A percentile compares a stretch with the other conserved stretches of the same genome.
phyloP scores from a whole-genome alignment of 805 yeast genomes.

The Cyberlindnera maritima region DNA sequence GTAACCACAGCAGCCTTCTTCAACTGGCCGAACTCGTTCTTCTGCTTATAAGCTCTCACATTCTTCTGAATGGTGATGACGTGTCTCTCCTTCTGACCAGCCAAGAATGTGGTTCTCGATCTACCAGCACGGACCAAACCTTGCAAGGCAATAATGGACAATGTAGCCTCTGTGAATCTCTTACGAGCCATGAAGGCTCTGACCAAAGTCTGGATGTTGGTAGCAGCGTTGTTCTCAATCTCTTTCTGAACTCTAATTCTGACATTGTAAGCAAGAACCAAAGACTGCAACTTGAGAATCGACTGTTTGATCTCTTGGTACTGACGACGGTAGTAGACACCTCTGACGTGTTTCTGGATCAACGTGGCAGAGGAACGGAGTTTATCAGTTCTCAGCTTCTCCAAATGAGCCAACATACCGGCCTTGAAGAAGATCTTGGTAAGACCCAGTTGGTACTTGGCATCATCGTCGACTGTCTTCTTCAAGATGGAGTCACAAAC shows the following conservation, averaged over 20 bases:
- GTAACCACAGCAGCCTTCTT: constrained; percentile 60
- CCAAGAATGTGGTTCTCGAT: constrained; percentile 49
- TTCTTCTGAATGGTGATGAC: constrained; percentile 72
- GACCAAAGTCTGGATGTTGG: constrained; percentile 62
- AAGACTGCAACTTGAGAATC: constrained; percentile 54
- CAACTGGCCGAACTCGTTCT: constrained; percentile 45
- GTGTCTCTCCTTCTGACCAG: constrained; percentile 54
- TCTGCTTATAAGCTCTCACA: constrained; percentile 66
- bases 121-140: constrained; percentile 49
- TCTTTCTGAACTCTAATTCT: constrained; percentile 56
- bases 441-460: constrained; percentile 84
- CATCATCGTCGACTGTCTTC: constrained; percentile 58
- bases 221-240: constrained; percentile 60
- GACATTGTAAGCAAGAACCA: constrained; percentile 58
- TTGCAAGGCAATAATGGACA: constrained; percentile 43
- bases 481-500: constrained; percentile 67
- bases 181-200: constrained; percentile 54
- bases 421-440: constrained; percentile 95
- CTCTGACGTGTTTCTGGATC: constrained; percentile 81
- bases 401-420: constrained; percentile 91
- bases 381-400: constrained; percentile 78
- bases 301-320: constrained; percentile 55
- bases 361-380: constrained; percentile 73
- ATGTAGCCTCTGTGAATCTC: constrained; percentile 27
- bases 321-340: constrained; percentile 56